Conservation (phyloP, 805 yeast genomes). For the Schizosaccharomyces octosporus region DNA sequence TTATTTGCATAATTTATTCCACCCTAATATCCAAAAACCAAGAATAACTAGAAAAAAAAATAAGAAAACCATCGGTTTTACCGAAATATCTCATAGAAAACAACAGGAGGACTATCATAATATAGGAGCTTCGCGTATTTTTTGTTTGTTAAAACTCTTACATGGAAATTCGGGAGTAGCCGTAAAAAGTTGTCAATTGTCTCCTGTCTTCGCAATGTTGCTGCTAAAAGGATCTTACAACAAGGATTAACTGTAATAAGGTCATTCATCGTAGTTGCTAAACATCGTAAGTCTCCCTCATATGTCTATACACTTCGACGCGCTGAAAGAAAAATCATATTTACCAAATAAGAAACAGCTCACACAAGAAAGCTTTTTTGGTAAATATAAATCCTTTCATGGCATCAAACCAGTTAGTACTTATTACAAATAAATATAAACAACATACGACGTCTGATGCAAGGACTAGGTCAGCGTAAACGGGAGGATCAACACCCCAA, state of each 20-base stretch:
- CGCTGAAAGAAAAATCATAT: background rate
- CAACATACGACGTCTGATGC: background rate
- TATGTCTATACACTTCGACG: background rate
- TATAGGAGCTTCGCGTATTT: background rate
- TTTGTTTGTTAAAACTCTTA: background rate
- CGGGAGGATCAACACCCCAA: background rate
- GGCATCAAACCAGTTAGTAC: too few relatives aligned
- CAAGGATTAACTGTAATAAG: background rate
- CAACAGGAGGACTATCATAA: background rate
- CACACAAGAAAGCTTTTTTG: background rate
- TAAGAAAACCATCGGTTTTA: background rate
- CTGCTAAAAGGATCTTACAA: background rate
- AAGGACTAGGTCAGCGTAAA: background rate
- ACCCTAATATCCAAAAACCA: too few relatives aligned
- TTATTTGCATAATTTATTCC: too few relatives aligned
- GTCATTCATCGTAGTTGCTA: background rate
- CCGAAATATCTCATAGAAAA: background rate
- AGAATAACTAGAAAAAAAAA: too few relatives aligned
- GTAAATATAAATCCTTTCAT: too few relatives aligned
- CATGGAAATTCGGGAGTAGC: background rate
- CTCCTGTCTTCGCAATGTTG: background rate
- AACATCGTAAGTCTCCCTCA: background rate
- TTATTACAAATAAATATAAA: too few relatives aligned
- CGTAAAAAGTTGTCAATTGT: background rate
- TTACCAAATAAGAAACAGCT: background rate